These are phyloP conservation scores for Brassica hybrid DNA, from an alignment of 441 rosid genomes.

Conservation along the genomic window DNA sequence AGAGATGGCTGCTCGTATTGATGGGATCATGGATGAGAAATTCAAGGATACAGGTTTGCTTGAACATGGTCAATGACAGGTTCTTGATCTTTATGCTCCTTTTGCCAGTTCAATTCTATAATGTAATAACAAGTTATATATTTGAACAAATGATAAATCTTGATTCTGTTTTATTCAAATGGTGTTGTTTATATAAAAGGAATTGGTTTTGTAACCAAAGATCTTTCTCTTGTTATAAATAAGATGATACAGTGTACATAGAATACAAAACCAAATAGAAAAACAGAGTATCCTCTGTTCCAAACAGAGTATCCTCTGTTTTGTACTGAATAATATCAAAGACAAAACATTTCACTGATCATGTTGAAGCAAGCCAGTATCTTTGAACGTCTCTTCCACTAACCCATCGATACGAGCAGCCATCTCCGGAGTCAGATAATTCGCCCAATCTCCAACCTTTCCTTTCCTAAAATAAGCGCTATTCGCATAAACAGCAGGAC, in stretches of 20 bases:
- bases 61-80: constrained; percentile 14
- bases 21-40: constrained; percentile 31
- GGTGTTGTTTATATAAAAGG: background rate
- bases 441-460: constrained; percentile 43
- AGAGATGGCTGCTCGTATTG: constrained; percentile 36
- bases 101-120: no score
- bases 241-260: background rate
- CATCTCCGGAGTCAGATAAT: constrained; percentile 45
- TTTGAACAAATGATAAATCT: background rate
- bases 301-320: constrained; percentile 42
- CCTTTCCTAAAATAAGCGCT: constrained; percentile 46
- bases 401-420: constrained; percentile 43
- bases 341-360: constrained; percentile 17
- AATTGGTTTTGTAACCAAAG: background rate
- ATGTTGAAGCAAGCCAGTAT: constrained; percentile 41
- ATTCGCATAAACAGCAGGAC: constrained; percentile 41
- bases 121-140: background rate
- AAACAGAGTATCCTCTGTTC: constrained; percentile 28
- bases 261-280: background rate
- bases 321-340: constrained; percentile 8
- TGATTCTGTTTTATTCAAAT: background rate
- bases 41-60: constrained; percentile 35
- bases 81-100: background rate
- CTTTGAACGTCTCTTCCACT: constrained; percentile 41
- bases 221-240: background rate